phyloP scores from a whole-genome alignment of 1,284 basidiomycete genomes.

The Bondarzewia mesenterica region DNA sequence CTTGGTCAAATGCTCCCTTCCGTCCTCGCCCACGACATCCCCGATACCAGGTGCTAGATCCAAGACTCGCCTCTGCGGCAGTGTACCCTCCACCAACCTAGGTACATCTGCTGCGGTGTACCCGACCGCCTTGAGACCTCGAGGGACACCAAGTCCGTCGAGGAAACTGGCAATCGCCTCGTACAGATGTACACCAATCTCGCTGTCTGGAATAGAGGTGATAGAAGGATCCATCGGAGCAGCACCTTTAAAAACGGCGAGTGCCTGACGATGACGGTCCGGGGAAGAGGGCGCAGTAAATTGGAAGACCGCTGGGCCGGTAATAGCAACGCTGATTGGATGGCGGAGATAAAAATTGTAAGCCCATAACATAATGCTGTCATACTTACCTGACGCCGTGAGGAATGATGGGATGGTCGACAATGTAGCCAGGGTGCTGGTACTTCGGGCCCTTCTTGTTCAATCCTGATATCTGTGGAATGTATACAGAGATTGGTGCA shows the following conservation, averaged over 20 bases:
- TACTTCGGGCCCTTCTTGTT: slow-evolving; percentile 92
- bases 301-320: slow-evolving; percentile 89
- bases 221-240: slow-evolving; percentile 62
- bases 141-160: slow-evolving; percentile 79
- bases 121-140: slow-evolving; percentile 83
- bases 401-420: slow-evolving; percentile 85
- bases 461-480: slow-evolving; percentile 78
- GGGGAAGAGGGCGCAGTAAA: slow-evolving; percentile 92
- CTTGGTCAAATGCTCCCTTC: slow-evolving; percentile 65
- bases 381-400: slow-evolving; percentile 70
- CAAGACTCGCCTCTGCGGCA: slow-evolving; percentile 82
- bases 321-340: slow-evolving; percentile 61
- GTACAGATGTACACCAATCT: slow-evolving; percentile 76
- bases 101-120: slow-evolving; percentile 62
- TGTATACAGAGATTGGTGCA: not conserved
- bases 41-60: slow-evolving; percentile 84
- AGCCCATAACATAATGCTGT: not conserved
- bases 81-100: slow-evolving; percentile 75
- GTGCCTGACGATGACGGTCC: slow-evolving; percentile 82
- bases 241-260: slow-evolving; percentile 75
- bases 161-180: slow-evolving; percentile 92
- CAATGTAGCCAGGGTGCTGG: slow-evolving; percentile 79
- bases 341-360: not conserved
- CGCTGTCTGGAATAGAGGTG: slow-evolving; percentile 69
- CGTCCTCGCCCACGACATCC: slow-evolving; percentile 72